Evolutionary conservation across 1,139 yeast species (phyloP), one percentile per base, ranked within the genome.

Genomic region (Candida glucosophila): DNA sequence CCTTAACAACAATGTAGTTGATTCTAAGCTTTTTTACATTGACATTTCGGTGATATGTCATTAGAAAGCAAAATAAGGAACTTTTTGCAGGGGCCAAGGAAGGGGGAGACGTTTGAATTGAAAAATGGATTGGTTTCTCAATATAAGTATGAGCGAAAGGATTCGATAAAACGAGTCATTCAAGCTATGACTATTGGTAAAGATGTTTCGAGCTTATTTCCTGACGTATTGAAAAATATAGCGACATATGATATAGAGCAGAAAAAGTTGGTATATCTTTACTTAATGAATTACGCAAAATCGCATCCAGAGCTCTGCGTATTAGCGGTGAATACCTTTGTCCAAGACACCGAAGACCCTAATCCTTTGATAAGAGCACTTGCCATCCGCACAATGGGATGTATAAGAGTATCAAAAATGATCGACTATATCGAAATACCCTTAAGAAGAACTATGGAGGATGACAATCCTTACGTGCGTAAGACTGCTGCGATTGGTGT

Each of bases 161-260:
- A 92, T 52, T 95, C 98, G 15, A 92, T 92, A 40, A 95, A 88
- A 55, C 67, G 95, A 31, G 95, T 94, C 14, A 92, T 92, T 45
- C 94, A 92, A 32, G 97, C 96, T 34, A 92, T 92, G 99, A 92
- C 98, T 0, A 73, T 88, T 17, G 98, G 98, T n/a, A 92, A 92
- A 49, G 98, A 92, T 53, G 97, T 92, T 15, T 82, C 95, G 8
- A 75, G 93, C 1, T 65, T 92, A 33, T 92, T 92, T 42, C 98
- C 99, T 1, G 97, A 92, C 50, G 94, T 92, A 17, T 62, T 92
- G 52, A 92, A 92, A 58, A 92, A 92, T 53, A 81, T 92, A 40
- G 97, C 98, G 33, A 92, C 98, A 4, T 92, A 83, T 45, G 99
- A 92, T 52, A 64, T 92, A 37, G 96, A 92, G 41, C 97, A 90